Conservation (phyloP, 257 asterid genomes). For the Solanum tacnaense region DNA sequence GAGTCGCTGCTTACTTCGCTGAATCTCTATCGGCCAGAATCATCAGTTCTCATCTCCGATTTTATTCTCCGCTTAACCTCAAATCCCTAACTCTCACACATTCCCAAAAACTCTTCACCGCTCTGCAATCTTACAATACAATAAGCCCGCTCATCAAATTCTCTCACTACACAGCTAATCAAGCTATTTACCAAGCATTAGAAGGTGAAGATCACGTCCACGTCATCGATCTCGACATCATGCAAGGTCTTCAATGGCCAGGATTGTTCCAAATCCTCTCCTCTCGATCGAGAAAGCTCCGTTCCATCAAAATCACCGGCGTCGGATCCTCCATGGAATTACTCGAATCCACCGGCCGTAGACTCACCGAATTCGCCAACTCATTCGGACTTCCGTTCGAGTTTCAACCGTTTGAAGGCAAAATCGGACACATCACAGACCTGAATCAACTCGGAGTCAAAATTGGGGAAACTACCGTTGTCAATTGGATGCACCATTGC, state of each 20-base stretch:
- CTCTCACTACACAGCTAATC: conserved; percentile 93
- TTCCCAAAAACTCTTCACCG: conserved; percentile 51
- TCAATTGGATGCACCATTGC: conserved; percentile 93
- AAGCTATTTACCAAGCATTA: conserved; percentile 73
- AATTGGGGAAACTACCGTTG: conserved; percentile 52
- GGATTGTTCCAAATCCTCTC: conserved; percentile 84
- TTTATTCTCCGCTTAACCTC: conserved; percentile 45
- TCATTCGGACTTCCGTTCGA: conserved; percentile 65
- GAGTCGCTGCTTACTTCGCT: conserved; percentile 89
- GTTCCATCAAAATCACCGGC: conserved; percentile 57
- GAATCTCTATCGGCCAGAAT: conserved; percentile 80
- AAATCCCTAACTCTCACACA: conserved; percentile 25
- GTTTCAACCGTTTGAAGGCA: conserved; percentile 58
- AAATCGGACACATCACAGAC: conserved; percentile 47
- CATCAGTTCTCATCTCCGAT: conserved; percentile 48
- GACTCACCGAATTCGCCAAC: conserved; percentile 66
- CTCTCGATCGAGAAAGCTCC: conserved; percentile 43
- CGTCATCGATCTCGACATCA: conserved; percentile 87
- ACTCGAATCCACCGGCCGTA: conserved; percentile 53
- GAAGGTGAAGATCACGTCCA: conserved; percentile 83
- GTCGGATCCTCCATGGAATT: conserved; percentile 64
- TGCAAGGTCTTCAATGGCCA: conserved; percentile 99
- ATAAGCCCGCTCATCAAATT: conserved; percentile 70
- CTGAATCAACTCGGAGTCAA: conserved; percentile 30
- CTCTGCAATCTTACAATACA: conserved; percentile 74